These are phyloP conservation scores for Aspergillus incahuasiensis DNA, from an alignment of 495 filamentous ascomycete genomes.

Conservation along the genomic window DNA sequence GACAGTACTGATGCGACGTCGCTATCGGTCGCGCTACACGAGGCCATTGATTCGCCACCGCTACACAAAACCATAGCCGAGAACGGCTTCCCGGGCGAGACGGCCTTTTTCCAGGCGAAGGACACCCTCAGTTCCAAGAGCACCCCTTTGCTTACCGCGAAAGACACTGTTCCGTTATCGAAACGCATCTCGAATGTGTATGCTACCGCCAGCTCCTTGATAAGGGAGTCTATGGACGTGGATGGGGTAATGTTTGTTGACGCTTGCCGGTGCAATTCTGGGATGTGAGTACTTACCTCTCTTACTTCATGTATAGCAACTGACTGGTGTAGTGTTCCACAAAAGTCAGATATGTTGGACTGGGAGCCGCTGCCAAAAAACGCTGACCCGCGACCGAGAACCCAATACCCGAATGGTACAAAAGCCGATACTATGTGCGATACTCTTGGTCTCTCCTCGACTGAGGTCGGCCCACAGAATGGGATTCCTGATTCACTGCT, in stretches of 20 bases:
- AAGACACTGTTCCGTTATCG: neutral
- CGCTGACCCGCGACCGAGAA: neutral
- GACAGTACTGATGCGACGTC: neutral
- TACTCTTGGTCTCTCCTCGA: constrained; percentile 10
- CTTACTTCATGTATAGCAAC: too few species aligned
- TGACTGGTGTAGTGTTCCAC: neutral
- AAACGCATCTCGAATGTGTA: constrained; percentile 2
- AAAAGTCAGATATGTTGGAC: constrained; percentile 8
- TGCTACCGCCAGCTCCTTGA: constrained; percentile 28
- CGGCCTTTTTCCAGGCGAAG: neutral
- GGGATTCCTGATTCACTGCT: constrained; percentile 22
- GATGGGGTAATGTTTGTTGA: constrained; percentile 38
- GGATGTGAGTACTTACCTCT: constrained; percentile 9
- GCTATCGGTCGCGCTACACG: neutral
- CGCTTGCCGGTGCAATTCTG: constrained; percentile 18
- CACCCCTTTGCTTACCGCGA: neutral
- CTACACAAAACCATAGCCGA: neutral
- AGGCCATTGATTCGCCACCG: neutral
- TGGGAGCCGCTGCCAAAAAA: constrained; percentile 8
- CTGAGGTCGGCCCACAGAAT: neutral
- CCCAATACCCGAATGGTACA: neutral
- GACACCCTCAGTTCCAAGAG: neutral
- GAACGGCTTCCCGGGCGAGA: neutral
- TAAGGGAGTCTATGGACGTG: constrained; percentile 28
- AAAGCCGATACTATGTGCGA: constrained; percentile 11